These are phyloP conservation scores for Nitzschia inconspicua DNA, from an alignment of 108 stramenopile species.

Conservation along the genomic window DNA sequence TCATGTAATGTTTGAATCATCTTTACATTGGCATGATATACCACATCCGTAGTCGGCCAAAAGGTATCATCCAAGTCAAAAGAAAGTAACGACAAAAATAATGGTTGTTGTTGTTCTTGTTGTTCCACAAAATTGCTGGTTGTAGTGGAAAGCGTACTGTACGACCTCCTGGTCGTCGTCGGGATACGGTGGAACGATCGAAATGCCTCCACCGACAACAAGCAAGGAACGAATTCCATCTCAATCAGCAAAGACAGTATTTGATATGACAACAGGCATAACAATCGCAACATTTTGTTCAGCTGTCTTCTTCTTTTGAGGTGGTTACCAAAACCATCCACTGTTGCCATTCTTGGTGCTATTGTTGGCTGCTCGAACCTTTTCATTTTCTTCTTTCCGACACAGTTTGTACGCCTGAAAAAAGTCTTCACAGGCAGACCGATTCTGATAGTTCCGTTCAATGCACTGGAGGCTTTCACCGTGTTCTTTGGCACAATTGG, in stretches of 20 bases:
- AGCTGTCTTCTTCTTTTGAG: background rate
- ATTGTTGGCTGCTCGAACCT: constrained; percentile 29
- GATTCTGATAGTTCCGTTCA: constrained; percentile 72
- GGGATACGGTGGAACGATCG: too few species aligned
- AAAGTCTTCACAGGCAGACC: constrained; percentile 55
- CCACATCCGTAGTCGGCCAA: constrained; percentile 45
- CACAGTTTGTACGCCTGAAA: constrained; percentile 79
- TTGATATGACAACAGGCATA: too few species aligned
- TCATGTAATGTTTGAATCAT: constrained; percentile 13
- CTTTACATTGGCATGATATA: constrained; percentile 46
- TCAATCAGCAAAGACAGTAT: too few species aligned
- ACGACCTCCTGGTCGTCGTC: too few species aligned
- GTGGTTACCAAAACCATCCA: constrained; percentile 24
- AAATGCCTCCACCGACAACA: too few species aligned
- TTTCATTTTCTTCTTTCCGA: constrained; percentile 67
- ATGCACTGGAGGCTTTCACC: constrained; percentile 63
- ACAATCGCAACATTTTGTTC: too few species aligned
- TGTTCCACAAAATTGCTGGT: too few species aligned
- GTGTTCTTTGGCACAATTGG: constrained; percentile 70
- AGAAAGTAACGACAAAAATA: constrained; percentile 24
- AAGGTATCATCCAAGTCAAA: constrained; percentile 75
- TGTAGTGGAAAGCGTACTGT: too few species aligned
- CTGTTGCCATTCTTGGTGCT: background rate
- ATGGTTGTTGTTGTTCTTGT: background rate
- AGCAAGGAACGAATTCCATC: too few species aligned